Conservation (phyloP, 352 stramenopile genomes). For the Globisporangium megalacanthum region DNA sequence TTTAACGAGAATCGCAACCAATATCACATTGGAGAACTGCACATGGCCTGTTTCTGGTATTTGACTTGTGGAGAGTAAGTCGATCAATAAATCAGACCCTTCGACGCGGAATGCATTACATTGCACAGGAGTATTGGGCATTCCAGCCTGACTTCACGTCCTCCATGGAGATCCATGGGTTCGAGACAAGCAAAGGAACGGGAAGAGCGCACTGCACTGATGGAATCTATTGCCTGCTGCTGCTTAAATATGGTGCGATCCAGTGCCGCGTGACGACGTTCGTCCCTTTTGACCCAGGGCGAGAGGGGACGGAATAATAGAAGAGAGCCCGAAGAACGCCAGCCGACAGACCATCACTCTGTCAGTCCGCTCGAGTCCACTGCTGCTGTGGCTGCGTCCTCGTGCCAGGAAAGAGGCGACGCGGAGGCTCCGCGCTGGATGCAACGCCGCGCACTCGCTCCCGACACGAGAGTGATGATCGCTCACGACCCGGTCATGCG, state of each 20-base stretch:
- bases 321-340: background rate
- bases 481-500: constrained; percentile 12
- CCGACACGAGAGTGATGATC: background rate
- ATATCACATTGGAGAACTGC: no score
- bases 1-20: no score
- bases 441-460: background rate
- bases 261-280: background rate
- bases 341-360: background rate
- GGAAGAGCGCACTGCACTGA: background rate
- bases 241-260: constrained; percentile 1
- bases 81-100: no score
- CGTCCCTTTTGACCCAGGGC: background rate
- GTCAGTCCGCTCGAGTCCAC: background rate
- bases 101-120: no score
- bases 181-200: background rate
- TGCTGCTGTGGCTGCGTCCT: background rate
- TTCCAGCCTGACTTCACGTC: no score
- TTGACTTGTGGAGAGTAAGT: no score
- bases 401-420: no score
- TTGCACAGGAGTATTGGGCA: no score
- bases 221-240: background rate
- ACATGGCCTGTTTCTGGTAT: no score
- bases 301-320: background rate
- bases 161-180: background rate
- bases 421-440: constrained; percentile 1